phyloP scores from a whole-genome alignment of 768 basidiomycete species.

The Basidioascus undulatus region DNA sequence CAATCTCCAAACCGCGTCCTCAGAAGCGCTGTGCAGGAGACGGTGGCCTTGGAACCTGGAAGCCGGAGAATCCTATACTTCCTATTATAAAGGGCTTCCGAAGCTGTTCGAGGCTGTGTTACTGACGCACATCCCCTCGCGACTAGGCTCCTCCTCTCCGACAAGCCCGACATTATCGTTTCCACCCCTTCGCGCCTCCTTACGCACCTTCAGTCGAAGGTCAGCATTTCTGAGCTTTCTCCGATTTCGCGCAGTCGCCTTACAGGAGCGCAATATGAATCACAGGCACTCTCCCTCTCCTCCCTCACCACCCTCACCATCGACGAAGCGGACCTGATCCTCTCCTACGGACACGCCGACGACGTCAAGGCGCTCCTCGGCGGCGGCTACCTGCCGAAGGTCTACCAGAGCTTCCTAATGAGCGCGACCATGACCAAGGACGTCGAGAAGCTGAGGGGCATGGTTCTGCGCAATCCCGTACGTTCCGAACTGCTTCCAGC shows the following conservation, averaged over 20 bases:
- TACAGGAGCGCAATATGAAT: background rate
- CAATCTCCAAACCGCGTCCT: too few relatives aligned
- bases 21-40: too few relatives aligned
- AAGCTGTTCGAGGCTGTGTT: too few relatives aligned
- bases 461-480: conserved; percentile 68
- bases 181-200: conserved; percentile 53
- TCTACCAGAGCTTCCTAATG: conserved; percentile 84
- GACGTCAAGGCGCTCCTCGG: conserved; percentile 45
- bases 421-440: conserved; percentile 95
- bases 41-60: too few relatives aligned
- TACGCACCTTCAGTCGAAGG: conserved; percentile 44
- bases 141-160: conserved; percentile 30
- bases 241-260: background rate
- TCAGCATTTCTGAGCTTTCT: conserved; percentile 9
- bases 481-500: too few relatives aligned
- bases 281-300: conserved; percentile 36
- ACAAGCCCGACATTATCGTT: conserved; percentile 55
- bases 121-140: too few relatives aligned
- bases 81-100: too few relatives aligned
- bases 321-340: conserved; percentile 88
- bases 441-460: conserved; percentile 69
- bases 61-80: too few relatives aligned
- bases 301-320: conserved; percentile 69
- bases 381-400: conserved; percentile 46
- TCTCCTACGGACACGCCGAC: conserved; percentile 90